Evolutionary conservation across 805 yeast species (phyloP), one percentile per base, ranked within the genome.

Genomic region (Kodamaea jinghongensis): DNA sequence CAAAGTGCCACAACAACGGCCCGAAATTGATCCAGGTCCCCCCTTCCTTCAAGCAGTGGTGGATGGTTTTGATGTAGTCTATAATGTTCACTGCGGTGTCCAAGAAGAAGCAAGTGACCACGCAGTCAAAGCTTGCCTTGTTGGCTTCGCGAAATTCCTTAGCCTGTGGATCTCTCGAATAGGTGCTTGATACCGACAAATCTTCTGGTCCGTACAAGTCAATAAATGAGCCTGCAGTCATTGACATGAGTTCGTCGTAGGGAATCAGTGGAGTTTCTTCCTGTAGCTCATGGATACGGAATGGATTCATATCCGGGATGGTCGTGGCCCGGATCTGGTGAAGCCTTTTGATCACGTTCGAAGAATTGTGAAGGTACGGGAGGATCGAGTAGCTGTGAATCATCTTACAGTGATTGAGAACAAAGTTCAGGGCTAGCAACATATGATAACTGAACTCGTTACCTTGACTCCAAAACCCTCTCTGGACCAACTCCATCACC

Each of bases 1-100:
- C 89, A 52, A 72, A 79, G 57, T 84, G 91, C 89, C 89, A 81
- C 37, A 79, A 59, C 31, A 81, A 58, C 0, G 87, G 88, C 0
- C 89, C 89, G 52, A 79, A 75, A 50, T 81, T 81, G 17, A 80
- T 60, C 86, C 86, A 81, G 12, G 59, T 40, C 0, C 83, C 86
- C 15, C 58, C 61, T 0, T 55, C 52, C 25, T 65, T 63, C 42
- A 81, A 49, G 16, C 75, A 65, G 48, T 75, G 66, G 28, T 60
- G 55, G 2, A 81, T 67, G 0, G 81, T 60, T 36, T 63, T 65
- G 29, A 81, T 29, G 47, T 80, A 81, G 34, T 81, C 85, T 9
- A 81, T 67, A 17, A 80, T 56, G 52, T 81, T 79, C 4, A 73
- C 55, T 0, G 86, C 76, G 0, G 86, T 81, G 45, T 81, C 87